These are phyloP conservation scores for Parasitella parasitica DNA, from an alignment of 371 early-diverging fungal genomes.

Conservation along the genomic window DNA sequence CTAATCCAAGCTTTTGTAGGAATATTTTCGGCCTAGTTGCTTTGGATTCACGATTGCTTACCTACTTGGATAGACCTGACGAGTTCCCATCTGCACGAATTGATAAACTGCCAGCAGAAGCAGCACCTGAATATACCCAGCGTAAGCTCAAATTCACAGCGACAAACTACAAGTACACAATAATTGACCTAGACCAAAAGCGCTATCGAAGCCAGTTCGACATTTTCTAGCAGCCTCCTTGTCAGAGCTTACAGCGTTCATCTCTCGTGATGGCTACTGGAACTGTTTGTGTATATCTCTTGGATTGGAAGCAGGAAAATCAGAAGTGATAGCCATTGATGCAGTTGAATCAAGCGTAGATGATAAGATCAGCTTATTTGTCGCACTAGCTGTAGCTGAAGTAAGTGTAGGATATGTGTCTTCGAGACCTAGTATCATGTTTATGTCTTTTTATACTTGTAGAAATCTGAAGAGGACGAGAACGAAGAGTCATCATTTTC, in stretches of 20 bases:
- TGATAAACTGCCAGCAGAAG: slow-evolving; percentile 23
- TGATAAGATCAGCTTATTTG: slow-evolving; percentile 16
- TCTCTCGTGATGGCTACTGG: slow-evolving; percentile 52
- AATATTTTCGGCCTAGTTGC: slow-evolving; percentile 47
- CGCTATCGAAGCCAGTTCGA: slow-evolving; percentile 25
- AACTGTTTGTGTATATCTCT: slow-evolving; percentile 37
- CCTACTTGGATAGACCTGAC: slow-evolving; percentile 37
- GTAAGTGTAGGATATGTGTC: slow-evolving; percentile 1
- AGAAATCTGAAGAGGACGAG: slow-evolving; percentile 28
- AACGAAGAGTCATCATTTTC: slow-evolving; percentile 14
- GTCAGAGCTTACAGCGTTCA: slow-evolving; percentile 42
- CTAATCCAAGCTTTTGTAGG: slow-evolving; percentile 9
- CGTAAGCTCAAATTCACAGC: no score
- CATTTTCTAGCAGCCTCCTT: slow-evolving; percentile 47
- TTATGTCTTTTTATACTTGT: neutral
- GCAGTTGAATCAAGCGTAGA: slow-evolving; percentile 31
- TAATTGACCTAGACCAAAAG: no score
- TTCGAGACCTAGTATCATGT: no score
- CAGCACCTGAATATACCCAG: slow-evolving; percentile 22
- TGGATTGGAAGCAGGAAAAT: slow-evolving; percentile 38
- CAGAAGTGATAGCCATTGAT: slow-evolving; percentile 48
- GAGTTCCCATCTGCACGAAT: slow-evolving; percentile 50
- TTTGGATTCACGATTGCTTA: slow-evolving; percentile 36
- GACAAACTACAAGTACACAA: no score
- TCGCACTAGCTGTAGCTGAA: slow-evolving; percentile 44